These are phyloP conservation scores for Paecilomyces sp. DNA, from an alignment of 2,329 filamentous ascomycete genomes.

Conservation along the genomic window DNA sequence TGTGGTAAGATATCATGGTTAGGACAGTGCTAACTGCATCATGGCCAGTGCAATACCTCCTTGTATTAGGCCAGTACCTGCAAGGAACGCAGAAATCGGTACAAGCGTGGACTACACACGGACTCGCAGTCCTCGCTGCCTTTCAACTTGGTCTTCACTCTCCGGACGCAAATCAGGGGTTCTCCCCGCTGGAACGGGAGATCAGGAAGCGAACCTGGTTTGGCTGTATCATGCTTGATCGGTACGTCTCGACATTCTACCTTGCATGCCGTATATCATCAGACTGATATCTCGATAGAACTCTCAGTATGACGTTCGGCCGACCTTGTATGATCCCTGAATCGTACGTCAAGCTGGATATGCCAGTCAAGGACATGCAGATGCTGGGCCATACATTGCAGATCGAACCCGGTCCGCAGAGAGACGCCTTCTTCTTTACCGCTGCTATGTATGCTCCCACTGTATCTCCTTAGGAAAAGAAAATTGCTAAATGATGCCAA, in stretches of 20 bases:
- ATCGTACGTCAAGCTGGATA: slow-evolving; percentile 33
- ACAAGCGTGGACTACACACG: slow-evolving; percentile 49
- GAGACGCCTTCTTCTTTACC: slow-evolving; percentile 14
- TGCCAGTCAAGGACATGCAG: slow-evolving; percentile 18
- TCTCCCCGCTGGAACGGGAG: slow-evolving; percentile 39
- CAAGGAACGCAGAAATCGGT: slow-evolving; percentile 49
- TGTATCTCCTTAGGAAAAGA: background rate
- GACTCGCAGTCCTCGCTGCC: slow-evolving; percentile 45
- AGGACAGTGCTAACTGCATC: background rate
- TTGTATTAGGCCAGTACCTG: slow-evolving; percentile 46
- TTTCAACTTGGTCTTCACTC: slow-evolving; percentile 48
- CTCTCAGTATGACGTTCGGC: slow-evolving; percentile 47
- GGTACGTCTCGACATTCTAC: slow-evolving; percentile 18
- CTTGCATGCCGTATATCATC: background rate
- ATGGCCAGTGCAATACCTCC: slow-evolving; percentile 40
- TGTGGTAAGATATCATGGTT: background rate
- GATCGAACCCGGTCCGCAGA: slow-evolving; percentile 3
- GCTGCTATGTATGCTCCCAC: slow-evolving; percentile 14
- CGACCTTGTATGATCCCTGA: slow-evolving; percentile 42
- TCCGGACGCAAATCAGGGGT: slow-evolving; percentile 24
- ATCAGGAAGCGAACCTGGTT: slow-evolving; percentile 45
- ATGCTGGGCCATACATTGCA: slow-evolving; percentile 1
- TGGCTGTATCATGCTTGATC: slow-evolving; percentile 42
- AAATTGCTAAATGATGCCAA: background rate
- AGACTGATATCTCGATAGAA: slow-evolving; percentile 16